Conservation (phyloP, 371 early-diverging fungal species). For the Choanephora cucurbitarum region DNA sequence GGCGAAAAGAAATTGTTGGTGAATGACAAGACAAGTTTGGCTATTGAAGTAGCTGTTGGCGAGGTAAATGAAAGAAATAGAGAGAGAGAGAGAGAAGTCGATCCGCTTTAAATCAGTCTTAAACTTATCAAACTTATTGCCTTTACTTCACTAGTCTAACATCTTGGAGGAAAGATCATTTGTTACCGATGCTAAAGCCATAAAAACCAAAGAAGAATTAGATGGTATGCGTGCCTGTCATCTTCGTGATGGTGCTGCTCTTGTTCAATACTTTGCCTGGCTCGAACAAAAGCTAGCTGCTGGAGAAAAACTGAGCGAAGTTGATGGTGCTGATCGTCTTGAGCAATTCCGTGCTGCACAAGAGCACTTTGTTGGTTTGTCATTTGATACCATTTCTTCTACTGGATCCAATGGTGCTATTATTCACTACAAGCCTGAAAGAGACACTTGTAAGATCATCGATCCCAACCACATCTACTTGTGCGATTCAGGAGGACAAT, state of each 20-base stretch:
- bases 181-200: slow-evolving; percentile 80
- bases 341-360: slow-evolving; percentile 72
- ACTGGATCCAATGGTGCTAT: slow-evolving; percentile 97
- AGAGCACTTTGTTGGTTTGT: slow-evolving; percentile 82
- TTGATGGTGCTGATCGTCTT: slow-evolving; percentile 79
- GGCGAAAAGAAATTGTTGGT: slow-evolving; percentile 42
- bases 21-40: slow-evolving; percentile 70
- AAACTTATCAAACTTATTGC: too few relatives aligned
- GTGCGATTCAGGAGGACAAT: slow-evolving; percentile 99
- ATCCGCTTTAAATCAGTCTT: too few relatives aligned
- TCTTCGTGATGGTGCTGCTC: slow-evolving; percentile 92
- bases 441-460: slow-evolving; percentile 62
- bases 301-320: slow-evolving; percentile 68
- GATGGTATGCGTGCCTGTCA: slow-evolving; percentile 96
- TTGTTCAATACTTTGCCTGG: slow-evolving; percentile 94
- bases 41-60: slow-evolving; percentile 68
- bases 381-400: slow-evolving; percentile 97
- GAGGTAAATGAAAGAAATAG: slow-evolving; percentile 46
- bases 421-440: slow-evolving; percentile 97
- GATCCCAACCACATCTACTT: slow-evolving; percentile 80
- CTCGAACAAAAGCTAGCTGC: slow-evolving; percentile 84
- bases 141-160: slow-evolving; percentile 53
- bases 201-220: slow-evolving; percentile 93
- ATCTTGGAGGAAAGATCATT: slow-evolving; percentile 67
- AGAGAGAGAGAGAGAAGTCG: slow-evolving; percentile 49